Conservation (phyloP, 352 stramenopile genomes). For the Phytophthora pini region DNA sequence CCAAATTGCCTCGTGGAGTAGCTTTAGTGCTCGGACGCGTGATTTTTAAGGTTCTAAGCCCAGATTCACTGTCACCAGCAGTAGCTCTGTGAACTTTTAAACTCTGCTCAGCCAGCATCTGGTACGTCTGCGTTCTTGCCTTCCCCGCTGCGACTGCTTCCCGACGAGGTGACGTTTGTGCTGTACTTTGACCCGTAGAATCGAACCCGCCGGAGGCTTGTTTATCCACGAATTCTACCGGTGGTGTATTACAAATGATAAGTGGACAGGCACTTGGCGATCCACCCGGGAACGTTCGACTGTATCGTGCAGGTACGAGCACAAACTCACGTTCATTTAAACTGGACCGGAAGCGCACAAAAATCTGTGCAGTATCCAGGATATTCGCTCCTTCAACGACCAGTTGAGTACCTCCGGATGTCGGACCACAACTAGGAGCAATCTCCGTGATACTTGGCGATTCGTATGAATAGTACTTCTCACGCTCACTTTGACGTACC, state of each 20-base stretch:
- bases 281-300: conserved; percentile 62
- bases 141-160: conserved; percentile 44
- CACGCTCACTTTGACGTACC: conserved; percentile 48
- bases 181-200: conserved; percentile 11
- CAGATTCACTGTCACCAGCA: conserved; percentile 9
- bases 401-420: conserved; percentile 55
- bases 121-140: conserved; percentile 55
- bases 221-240: conserved; percentile 66
- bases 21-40: conserved; percentile 26
- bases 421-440: conserved; percentile 62
- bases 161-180: conserved; percentile 28
- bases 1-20: conserved; percentile 12
- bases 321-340: conserved; percentile 70
- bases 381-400: conserved; percentile 70
- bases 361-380: conserved; percentile 79
- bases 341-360: conserved; percentile 73
- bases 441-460: conserved; percentile 71
- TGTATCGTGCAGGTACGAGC: conserved; percentile 62
- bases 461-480: conserved; percentile 76
- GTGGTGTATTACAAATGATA: conserved; percentile 65
- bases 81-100: conserved; percentile 35
- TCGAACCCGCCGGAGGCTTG: conserved; percentile 11
- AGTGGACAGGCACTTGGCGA: conserved; percentile 56
- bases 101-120: conserved; percentile 66
- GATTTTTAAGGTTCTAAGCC: conserved; percentile 17